A percentile compares a stretch with the other conserved stretches of the same genome.
Conservation (phyloP, 192 early-diverging fungal species). For the Linnemannia schmuckeri region DNA sequence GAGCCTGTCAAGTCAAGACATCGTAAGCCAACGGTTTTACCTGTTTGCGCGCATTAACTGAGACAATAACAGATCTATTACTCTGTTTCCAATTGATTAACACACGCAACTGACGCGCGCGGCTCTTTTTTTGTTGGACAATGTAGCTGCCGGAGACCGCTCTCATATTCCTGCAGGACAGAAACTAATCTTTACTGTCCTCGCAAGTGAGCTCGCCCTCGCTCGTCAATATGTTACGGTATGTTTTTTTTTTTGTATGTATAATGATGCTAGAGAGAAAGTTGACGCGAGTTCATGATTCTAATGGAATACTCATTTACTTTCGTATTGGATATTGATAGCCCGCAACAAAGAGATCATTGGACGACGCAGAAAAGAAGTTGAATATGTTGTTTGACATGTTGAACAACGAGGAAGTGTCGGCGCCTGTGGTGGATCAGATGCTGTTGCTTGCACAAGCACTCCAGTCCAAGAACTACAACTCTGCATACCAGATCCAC, state of each 20-base stretch:
- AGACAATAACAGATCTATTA: no score
- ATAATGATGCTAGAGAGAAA: not conserved
- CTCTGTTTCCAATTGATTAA: not conserved
- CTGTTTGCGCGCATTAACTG: not conserved
- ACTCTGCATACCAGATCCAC: slow-evolving; percentile 56
- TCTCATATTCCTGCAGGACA: slow-evolving; percentile 84
- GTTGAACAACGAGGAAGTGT: slow-evolving; percentile 85
- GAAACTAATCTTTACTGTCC: slow-evolving; percentile 69
- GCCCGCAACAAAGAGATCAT: slow-evolving; percentile 78
- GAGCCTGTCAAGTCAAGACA: slow-evolving; percentile 63
- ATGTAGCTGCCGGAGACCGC: slow-evolving; percentile 82
- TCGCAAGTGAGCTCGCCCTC: slow-evolving; percentile 66
- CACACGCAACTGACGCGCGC: not conserved
- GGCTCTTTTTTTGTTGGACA: not conserved
- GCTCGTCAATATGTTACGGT: slow-evolving; percentile 64
- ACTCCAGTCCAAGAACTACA: slow-evolving; percentile 53
- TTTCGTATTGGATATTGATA: slow-evolving; percentile 27
- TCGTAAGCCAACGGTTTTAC: slow-evolving; percentile 59
- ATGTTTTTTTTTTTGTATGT: slow-evolving; percentile 14
- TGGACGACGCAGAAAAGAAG: slow-evolving; percentile 90
- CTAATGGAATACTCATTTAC: not conserved
- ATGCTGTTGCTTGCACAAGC: slow-evolving; percentile 75
- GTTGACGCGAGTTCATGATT: not conserved
- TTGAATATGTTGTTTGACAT: slow-evolving; percentile 85
- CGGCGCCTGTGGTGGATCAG: slow-evolving; percentile 69